These are phyloP conservation scores for Boechera divaricarpa DNA, from an alignment of 345 rosid genomes.

Conservation along the genomic window DNA sequence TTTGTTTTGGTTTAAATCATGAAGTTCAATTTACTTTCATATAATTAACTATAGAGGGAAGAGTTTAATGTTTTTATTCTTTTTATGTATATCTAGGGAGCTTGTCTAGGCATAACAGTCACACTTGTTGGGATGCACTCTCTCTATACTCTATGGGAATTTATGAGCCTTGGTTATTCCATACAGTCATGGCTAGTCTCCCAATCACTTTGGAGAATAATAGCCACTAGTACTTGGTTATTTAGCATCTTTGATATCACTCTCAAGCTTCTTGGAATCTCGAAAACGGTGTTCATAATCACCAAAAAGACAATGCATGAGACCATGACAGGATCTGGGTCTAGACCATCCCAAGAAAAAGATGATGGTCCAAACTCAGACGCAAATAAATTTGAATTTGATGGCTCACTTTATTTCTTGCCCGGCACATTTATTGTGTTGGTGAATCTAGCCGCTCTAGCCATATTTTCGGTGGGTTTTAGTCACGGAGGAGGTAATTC, in stretches of 20 bases:
- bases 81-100: background rate
- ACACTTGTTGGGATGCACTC: slow-evolving; percentile 11
- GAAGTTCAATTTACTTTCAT: too few relatives aligned
- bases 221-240: slow-evolving; percentile 45
- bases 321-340: background rate
- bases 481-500: slow-evolving; percentile 29
- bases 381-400: slow-evolving; percentile 48
- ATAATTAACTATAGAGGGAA: too few relatives aligned
- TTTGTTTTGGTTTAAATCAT: too few relatives aligned
- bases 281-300: slow-evolving; percentile 55
- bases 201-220: slow-evolving; percentile 9
- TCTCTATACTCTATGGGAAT: slow-evolving; percentile 30
- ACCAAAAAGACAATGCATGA: slow-evolving; percentile 52
- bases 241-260: slow-evolving; percentile 47
- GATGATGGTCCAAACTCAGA: background rate
- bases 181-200: background rate
- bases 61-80: background rate
- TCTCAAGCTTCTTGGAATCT: slow-evolving; percentile 52
- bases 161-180: slow-evolving; percentile 1
- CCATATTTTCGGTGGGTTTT: slow-evolving; percentile 8
- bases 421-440: slow-evolving; percentile 60
- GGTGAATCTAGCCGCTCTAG: slow-evolving; percentile 48
- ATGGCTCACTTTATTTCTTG: slow-evolving; percentile 50
- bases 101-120: background rate
- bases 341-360: background rate